Conservation (phyloP, 2,329 filamentous ascomycete genomes). For the Aspergillus sojae region DNA sequence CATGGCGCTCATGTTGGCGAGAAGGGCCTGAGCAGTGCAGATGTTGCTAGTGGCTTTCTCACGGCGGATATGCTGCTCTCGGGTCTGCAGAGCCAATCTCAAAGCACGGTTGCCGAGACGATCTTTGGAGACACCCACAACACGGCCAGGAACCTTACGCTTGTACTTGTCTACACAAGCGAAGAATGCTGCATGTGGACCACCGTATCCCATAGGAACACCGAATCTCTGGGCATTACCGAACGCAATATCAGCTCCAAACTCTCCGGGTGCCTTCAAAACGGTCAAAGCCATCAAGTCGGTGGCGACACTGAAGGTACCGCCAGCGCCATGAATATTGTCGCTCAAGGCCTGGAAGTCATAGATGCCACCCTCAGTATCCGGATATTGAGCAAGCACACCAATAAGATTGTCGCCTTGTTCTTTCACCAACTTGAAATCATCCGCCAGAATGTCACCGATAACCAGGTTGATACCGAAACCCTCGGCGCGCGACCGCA, state of each 20-base stretch:
- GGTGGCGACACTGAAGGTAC: conserved; percentile 82
- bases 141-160: conserved; percentile 87
- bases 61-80: conserved; percentile 93
- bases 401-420: conserved; percentile 82
- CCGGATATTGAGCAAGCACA: conserved; percentile 92
- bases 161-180: conserved; percentile 89
- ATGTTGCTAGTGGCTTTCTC: conserved; percentile 98
- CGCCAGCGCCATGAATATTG: conserved; percentile 74
- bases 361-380: conserved; percentile 78
- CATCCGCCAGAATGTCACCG: conserved; percentile 69
- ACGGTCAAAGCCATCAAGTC: conserved; percentile 86
- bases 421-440: conserved; percentile 67
- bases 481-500: conserved; percentile 84
- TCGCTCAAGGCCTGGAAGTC: conserved; percentile 76
- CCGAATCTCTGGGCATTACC: conserved; percentile 90
- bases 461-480: conserved; percentile 81
- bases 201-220: conserved; percentile 88
- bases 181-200: conserved; percentile 97
- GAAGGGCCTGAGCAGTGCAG: conserved; percentile 88
- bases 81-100: conserved; percentile 82
- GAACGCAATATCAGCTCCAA: conserved; percentile 93
- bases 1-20: conserved; percentile 95
- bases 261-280: conserved; percentile 87
- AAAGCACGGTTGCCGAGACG: conserved; percentile 79
- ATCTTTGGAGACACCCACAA: conserved; percentile 91